Evolutionary conservation across 495 filamentous ascomycete species (phyloP), one percentile per base, ranked within the genome.

Genomic region (Melanomma pulvis-pyrius): DNA sequence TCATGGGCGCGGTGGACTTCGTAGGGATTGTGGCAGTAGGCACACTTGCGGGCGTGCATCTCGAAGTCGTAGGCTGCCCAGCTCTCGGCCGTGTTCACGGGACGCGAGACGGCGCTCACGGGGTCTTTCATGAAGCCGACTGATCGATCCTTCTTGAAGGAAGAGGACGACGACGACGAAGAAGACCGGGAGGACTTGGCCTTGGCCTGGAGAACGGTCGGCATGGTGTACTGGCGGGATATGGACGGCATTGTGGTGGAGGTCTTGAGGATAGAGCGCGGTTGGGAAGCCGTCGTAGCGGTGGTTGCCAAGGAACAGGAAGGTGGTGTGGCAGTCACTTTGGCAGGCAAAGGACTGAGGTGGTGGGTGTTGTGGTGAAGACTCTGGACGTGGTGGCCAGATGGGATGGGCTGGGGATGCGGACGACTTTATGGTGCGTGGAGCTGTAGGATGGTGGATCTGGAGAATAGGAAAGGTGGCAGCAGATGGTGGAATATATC

Each of bases 61-160:
- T 79, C 76, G 52, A 77, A 77, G 58, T 74, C 34, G 67, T 79
- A 76, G 25, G 76, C 50, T 0, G 74, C 73, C 76, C 76, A 76
- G 62, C 63, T 62, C 63, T 79, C 76, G 29, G 54, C 51, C 15
- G 19, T 51, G 49, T 65, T 72, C 36, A 75, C 57, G 2, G 74
- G 71, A 22, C 75, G 69, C 1, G 70, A 70, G 44, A 74, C 56
- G 25, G 50, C 51, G 39, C 67, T 71, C 41, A 76, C 72, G 36
- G 71, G 74, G 36, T 68, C 70, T 28, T 51, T 56, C 11, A 59
- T 48, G 57, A 73, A 73, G 53, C 58, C 63, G 17, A 70, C 71
- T 48, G 44, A 51, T n/a, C 66, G 56, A 30, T 71, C 65, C 65
- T 71, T 71, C 52, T 65, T 59, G 46, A 64, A 63, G 21, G 55